Conservation (phyloP, 352 stramenopile species). For the Globisporangium nodosum region DNA sequence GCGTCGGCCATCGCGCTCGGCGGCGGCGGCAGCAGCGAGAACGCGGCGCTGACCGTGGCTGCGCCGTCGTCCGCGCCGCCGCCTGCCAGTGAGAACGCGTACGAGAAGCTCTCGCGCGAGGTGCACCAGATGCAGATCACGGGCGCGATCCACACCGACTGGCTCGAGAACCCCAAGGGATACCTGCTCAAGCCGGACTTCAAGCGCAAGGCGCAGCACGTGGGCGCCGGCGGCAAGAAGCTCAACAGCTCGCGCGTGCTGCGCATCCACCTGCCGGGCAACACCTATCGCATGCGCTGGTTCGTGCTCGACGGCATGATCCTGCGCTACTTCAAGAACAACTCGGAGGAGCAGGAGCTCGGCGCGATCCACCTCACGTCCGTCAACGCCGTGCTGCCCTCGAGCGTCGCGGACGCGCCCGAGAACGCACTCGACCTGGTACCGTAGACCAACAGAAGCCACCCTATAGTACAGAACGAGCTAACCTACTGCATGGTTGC, state of each 20-base stretch:
- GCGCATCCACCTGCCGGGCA: conserved; percentile 73
- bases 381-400: conserved; percentile 82
- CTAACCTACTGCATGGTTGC: neutral
- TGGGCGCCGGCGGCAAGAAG: conserved; percentile 82
- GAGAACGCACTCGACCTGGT: conserved; percentile 83
- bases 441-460: too few relatives aligned
- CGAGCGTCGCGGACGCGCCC: conserved; percentile 83
- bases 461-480: neutral
- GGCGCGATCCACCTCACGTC: conserved; percentile 85
- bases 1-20: conserved; percentile 33
- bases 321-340: conserved; percentile 84
- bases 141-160: conserved; percentile 85
- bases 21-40: conserved; percentile 19
- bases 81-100: conserved; percentile 64
- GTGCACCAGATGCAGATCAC: conserved; percentile 89
- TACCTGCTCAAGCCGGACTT: conserved; percentile 87
- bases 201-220: conserved; percentile 82
- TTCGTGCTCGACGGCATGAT: conserved; percentile 89
- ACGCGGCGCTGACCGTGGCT: conserved; percentile 4
- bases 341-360: conserved; percentile 83
- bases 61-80: conserved; percentile 20
- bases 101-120: conserved; percentile 87
- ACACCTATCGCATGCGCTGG: conserved; percentile 76
- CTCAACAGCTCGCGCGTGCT: conserved; percentile 75
- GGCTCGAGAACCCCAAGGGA: conserved; percentile 87